Evolutionary conservation across 495 filamentous ascomycete species (phyloP), one percentile per base, ranked within the genome.

Genomic region (Aspergillus nidulans): DNA sequence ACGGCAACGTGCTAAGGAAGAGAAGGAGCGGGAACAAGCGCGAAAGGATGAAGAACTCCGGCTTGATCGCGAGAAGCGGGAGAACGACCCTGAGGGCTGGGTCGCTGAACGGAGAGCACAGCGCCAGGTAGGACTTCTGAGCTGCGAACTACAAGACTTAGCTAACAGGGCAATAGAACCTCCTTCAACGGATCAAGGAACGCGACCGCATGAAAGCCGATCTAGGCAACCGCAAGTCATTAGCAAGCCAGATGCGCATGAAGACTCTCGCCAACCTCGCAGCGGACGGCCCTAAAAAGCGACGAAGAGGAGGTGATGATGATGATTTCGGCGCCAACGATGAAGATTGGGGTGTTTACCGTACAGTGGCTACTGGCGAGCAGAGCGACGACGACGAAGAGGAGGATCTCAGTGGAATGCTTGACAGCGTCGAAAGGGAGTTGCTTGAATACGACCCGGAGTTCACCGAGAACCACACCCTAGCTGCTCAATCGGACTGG

Each of bases 311-410:
- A 16, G 78, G 76, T 16, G 81, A 83, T 52, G 94, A 98, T 62
- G 94, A 98, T 64, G 89, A 88, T 54, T 98, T 98, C 65, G 94
- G 94, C 52, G 92, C 92, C 30, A 94, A 98, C 65, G 94, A 98
- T 60, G 90, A 92, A 53, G 94, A 98, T 69, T 98, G 94, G 94
- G 87, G 88, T 49, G 90, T 98, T 13, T 98, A 98, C 70, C 85
- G 95, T 18, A 87, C 84, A 21, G 92, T 98, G 39, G 90, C 90
- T 3, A 90, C 85, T 1, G 91, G 88, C 15, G 84, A 87, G 8
- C 71, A 72, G 16, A 87, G 85, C 59, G 90, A 92, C 63, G 86
- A 88, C 16, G 86, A 89, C 56, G 86, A 90, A 52, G 91, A 96
- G 59, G 91, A 96, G 70, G 92, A 97, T 57, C 77, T 96, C 0